These are phyloP conservation scores for Punctularia strigosozonata DNA, from an alignment of 768 basidiomycete genomes.

Conservation along the genomic window DNA sequence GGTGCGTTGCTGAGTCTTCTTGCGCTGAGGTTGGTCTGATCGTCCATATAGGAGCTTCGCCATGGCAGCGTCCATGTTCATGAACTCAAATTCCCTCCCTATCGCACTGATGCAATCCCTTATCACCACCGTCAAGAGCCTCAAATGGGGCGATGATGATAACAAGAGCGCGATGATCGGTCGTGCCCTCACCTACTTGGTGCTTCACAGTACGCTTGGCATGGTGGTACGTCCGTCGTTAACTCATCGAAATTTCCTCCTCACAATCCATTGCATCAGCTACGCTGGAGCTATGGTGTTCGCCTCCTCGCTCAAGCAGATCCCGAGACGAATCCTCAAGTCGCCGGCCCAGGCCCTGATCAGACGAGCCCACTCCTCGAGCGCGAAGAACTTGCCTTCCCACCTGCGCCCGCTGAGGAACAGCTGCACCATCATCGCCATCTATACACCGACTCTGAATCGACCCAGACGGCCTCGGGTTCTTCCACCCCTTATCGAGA, in stretches of 20 bases:
- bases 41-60: conserved; percentile 48
- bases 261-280: conserved; percentile 22
- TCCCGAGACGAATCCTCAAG: conserved; percentile 24
- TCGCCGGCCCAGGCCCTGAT: conserved; percentile 10
- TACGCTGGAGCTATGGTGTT: conserved; percentile 94
- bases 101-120: conserved; percentile 91
- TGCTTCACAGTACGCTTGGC: conserved; percentile 88
- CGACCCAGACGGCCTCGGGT: neutral
- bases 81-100: conserved; percentile 92
- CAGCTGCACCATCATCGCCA: conserved; percentile 9
- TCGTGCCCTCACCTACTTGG: conserved; percentile 79
- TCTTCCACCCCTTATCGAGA: neutral
- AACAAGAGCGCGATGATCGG: conserved; percentile 84
- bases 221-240: conserved; percentile 60
- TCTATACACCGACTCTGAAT: conserved; percentile 3
- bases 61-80: conserved; percentile 77
- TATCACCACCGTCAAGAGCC: conserved; percentile 67
- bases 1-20: conserved; percentile 29
- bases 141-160: conserved; percentile 77
- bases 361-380: conserved; percentile 27
- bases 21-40: neutral
- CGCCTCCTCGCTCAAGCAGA: conserved; percentile 68
- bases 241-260: neutral
- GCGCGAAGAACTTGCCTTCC: conserved; percentile 15
- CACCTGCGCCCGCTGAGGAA: conserved; percentile 12